Conservation (phyloP, 805 yeast species). For the Yarrowia sp. region DNA sequence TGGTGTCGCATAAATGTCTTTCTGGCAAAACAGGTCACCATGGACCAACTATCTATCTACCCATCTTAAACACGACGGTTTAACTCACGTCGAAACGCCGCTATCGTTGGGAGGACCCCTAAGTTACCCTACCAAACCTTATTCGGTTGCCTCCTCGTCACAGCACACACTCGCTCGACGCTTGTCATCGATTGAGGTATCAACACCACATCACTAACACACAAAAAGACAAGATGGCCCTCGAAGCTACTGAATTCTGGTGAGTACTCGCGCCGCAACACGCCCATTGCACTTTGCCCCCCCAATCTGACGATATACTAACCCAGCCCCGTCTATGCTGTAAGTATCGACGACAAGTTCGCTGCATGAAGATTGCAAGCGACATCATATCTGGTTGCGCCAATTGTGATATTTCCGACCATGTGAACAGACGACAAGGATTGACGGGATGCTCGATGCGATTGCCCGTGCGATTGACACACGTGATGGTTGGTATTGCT, state of each 20-base stretch:
- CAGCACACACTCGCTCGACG: conserved; percentile 22
- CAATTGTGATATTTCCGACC: background rate
- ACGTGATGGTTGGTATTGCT: background rate
- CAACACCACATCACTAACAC: conserved; percentile 24
- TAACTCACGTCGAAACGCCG: background rate
- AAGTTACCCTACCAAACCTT: conserved; percentile 26
- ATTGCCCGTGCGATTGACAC: background rate
- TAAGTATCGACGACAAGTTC: conserved; percentile 36
- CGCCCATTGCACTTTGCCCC: background rate
- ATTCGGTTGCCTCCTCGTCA: conserved; percentile 24
- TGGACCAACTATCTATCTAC: too few species aligned
- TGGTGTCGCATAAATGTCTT: too few species aligned
- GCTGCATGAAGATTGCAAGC: conserved; percentile 8
- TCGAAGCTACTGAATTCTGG: conserved; percentile 27
- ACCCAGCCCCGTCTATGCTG: conserved; percentile 68
- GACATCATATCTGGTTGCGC: background rate
- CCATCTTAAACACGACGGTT: background rate
- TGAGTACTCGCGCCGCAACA: conserved; percentile 2
- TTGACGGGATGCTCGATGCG: background rate
- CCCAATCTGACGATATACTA: background rate
- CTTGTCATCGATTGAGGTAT: conserved; percentile 26
- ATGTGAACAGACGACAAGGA: background rate
- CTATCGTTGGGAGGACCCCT: conserved; percentile 12
- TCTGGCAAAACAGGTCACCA: too few species aligned
- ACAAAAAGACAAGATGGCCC: conserved; percentile 27